A percentile compares a stretch with the other conserved stretches of the same genome.
Conservation (phyloP, 1,284 basidiomycete genomes). For the Pisolithus thermaeus region DNA sequence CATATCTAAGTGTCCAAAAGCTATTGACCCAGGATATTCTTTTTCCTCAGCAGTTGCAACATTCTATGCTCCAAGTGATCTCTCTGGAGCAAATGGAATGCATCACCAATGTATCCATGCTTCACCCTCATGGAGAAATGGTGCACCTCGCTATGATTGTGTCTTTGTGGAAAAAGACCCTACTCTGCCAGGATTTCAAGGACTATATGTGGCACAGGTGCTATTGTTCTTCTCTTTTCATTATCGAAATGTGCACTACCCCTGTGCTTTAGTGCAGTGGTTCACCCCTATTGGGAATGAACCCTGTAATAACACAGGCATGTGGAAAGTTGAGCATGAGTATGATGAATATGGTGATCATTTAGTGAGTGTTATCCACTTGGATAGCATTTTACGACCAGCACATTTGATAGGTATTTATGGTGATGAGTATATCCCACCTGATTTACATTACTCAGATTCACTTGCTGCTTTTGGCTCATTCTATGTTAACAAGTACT, state of each 20-base stretch:
- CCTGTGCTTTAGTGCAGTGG: conserved; percentile 7
- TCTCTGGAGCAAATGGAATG: conserved; percentile 1
- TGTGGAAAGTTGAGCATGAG: conserved; percentile 8
- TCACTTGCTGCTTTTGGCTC: conserved; percentile 5
- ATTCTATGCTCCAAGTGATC: conserved; percentile 2
- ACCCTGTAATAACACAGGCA: conserved; percentile 5
- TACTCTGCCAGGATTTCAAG: conserved; percentile 1
- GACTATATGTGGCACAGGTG: conserved; percentile 5
- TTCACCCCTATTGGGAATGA: conserved; percentile 3
- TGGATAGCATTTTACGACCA: conserved; percentile 2
- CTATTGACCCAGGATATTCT: background rate
- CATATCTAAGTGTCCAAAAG: background rate
- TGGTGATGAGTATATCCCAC: conserved; percentile 1
- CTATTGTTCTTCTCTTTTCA: conserved; percentile 6
- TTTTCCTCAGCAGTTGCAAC: background rate
- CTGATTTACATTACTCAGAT: conserved; percentile 1
- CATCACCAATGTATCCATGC: background rate
- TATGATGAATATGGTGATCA: background rate
- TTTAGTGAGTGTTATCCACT: conserved; percentile 1
- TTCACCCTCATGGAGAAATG: conserved; percentile 1
- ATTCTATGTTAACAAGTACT: conserved; percentile 10
- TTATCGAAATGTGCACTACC: background rate
- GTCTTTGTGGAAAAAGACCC: background rate
- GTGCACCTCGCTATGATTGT: conserved; percentile 2
- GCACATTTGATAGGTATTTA: conserved; percentile 5